These are phyloP conservation scores for Lipomyces yamanashiensis DNA, from an alignment of 805 yeast species.

Conservation along the genomic window DNA sequence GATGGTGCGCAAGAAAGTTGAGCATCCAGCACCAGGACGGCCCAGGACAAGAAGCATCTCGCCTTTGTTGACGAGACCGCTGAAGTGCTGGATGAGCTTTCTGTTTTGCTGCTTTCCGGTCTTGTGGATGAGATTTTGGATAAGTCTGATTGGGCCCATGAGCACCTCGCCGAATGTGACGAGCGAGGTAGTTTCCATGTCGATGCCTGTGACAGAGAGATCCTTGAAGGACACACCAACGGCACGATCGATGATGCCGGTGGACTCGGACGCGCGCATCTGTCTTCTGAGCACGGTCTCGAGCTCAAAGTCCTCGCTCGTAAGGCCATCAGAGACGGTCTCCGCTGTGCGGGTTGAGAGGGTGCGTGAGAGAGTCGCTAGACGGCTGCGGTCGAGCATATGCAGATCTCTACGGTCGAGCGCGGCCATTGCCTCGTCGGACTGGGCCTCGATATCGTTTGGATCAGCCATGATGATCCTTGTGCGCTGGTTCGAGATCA, in stretches of 20 bases:
- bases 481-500: no score
- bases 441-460: background rate
- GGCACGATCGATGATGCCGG: conserved; percentile 46
- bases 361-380: conserved; percentile 40
- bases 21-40: conserved; percentile 78
- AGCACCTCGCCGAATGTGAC: conserved; percentile 54
- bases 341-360: conserved; percentile 40
- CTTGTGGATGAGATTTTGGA: conserved; percentile 1
- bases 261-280: conserved; percentile 36
- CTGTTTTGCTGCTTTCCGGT: conserved; percentile 24
- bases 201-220: conserved; percentile 53
- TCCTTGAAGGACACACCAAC: conserved; percentile 48
- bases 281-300: conserved; percentile 41
- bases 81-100: conserved; percentile 48
- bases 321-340: conserved; percentile 36
- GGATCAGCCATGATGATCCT: background rate
- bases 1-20: conserved; percentile 70
- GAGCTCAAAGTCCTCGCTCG: conserved; percentile 45
- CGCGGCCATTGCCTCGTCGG: background rate
- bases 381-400: conserved; percentile 14
- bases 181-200: conserved; percentile 52
- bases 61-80: conserved; percentile 65
- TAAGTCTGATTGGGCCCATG: conserved; percentile 24
- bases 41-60: conserved; percentile 75
- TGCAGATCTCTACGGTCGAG: conserved; percentile 1